A percentile compares a stretch with the other conserved stretches of the same genome.
phyloP scores from a whole-genome alignment of 2,329 filamentous ascomycete genomes.

The Ophiostoma himal-ulmi region DNA sequence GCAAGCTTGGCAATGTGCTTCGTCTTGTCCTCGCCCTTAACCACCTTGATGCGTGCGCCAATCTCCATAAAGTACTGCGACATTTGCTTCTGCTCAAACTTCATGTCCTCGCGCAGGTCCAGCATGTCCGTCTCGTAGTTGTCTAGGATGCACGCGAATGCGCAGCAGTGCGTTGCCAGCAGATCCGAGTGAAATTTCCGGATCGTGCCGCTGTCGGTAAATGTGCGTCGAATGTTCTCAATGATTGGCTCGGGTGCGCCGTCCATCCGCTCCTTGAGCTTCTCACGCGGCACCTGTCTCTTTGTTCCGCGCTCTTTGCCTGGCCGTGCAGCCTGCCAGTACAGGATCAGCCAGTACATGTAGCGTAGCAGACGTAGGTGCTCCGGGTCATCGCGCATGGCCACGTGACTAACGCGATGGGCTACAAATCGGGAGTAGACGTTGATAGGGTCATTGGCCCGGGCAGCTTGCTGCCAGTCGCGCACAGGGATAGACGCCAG shows the following conservation, averaged over 20 bases:
- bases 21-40: slow-evolving; percentile 52
- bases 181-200: slow-evolving; percentile 67
- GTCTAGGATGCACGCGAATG: slow-evolving; percentile 64
- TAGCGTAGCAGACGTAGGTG: slow-evolving; percentile 57
- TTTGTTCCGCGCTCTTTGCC: slow-evolving; percentile 44
- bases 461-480: slow-evolving; percentile 67
- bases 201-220: slow-evolving; percentile 58
- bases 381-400: slow-evolving; percentile 47
- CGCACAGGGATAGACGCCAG: slow-evolving; percentile 62
- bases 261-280: slow-evolving; percentile 52
- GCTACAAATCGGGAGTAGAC: slow-evolving; percentile 61
- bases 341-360: slow-evolving; percentile 51
- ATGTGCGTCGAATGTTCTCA: slow-evolving; percentile 62
- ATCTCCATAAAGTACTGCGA: slow-evolving; percentile 69
- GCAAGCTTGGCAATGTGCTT: slow-evolving; percentile 61
- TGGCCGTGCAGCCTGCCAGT: slow-evolving; percentile 45
- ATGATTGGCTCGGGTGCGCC: slow-evolving; percentile 57
- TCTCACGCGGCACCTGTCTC: slow-evolving; percentile 55
- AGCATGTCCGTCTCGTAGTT: slow-evolving; percentile 67
- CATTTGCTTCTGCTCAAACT: slow-evolving; percentile 64
- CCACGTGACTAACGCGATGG: slow-evolving; percentile 50
- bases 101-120: slow-evolving; percentile 64
- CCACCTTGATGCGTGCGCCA: slow-evolving; percentile 60
- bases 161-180: slow-evolving; percentile 67
- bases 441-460: slow-evolving; percentile 51